Evolutionary conservation across 768 basidiomycete genomes (phyloP), one percentile per base, ranked within the genome.

Genomic region (Termitomyces sp.): DNA sequence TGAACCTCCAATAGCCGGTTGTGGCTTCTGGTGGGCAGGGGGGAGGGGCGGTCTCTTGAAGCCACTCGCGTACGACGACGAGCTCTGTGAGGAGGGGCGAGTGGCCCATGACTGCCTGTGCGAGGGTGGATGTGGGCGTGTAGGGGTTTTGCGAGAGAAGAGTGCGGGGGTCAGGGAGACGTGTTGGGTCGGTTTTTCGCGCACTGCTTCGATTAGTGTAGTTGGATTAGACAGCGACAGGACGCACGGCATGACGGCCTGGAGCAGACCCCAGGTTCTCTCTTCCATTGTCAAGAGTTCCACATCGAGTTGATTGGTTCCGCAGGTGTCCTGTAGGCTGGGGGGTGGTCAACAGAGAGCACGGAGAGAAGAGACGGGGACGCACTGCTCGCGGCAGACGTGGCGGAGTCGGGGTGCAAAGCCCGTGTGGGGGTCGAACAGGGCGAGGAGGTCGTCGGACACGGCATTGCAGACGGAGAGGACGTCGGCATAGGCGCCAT

Each of bases 11-110:
- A 70, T 94, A 94, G 3, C 89, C 91, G 0, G 84, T 87, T 5
- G 85, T 86, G 21, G 87, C 85, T 63, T 89, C 91, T 1, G 86
- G 86, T 42, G 79, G 30, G 75, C 69, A 0, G 81, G 80, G n/a
- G 76, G 56, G 6, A 0, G 84, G 80, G 0, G 89, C 88, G 0
- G 81, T 87, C 41, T 91, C 88, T 59, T 92, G 89, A 1, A 93
- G 76, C 92, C 92, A 94, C 68, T 93, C 90, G n/a, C 89, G 83
- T 8, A 93, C 85, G 43, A 89, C 84, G 45, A 90, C 76, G 54
- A 93, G 88, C 58, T 92, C 91, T 0, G 81, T 71, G 35, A 93
- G 82, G 2, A 86, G 76, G 0, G 82, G 83, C 0, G 86, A 89
- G 3, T 81, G 71, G 47, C 80, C 71, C 76, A 94, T 79, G 50